Evolutionary conservation across 495 filamentous ascomycete species (phyloP).

Genomic region (Penicillium atrosanguineum): DNA sequence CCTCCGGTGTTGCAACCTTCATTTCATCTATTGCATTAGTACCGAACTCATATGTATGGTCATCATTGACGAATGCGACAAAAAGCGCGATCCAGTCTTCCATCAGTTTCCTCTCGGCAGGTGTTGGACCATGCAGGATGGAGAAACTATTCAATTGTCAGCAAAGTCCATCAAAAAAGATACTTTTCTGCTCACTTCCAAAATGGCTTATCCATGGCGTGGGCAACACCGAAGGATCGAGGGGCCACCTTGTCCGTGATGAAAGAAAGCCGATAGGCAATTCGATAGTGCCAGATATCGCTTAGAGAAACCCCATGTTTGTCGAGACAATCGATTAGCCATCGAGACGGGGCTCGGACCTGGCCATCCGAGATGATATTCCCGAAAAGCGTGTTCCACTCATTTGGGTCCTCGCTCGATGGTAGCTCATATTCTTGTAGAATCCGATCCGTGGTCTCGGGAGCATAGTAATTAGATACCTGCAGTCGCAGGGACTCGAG

Average conservation of each 20-base stretch:
- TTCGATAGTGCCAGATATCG: conserved; percentile 28
- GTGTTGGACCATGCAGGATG: conserved; percentile 26
- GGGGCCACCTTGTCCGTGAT: conserved; percentile 27
- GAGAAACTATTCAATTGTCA: conserved; percentile 15
- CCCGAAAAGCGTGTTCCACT: conserved; percentile 46
- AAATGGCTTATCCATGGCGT: conserved; percentile 28
- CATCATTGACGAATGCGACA: conserved; percentile 24
- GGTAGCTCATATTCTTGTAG: conserved; percentile 36
- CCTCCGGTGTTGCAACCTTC: conserved; percentile 21
- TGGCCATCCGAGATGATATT: conserved; percentile 49
- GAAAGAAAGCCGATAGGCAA: conserved; percentile 27
- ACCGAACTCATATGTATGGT: conserved; percentile 14
- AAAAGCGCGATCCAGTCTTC: conserved; percentile 25
- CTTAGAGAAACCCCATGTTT: conserved; percentile 17
- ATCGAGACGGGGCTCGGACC: conserved; percentile 32
- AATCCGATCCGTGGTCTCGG: conserved; percentile 29
- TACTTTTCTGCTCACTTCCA: conserved; percentile 24
- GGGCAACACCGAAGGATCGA: conserved; percentile 20
- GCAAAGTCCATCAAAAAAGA: no score
- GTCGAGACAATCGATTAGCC: conserved; percentile 19
- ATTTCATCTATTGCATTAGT: conserved; percentile 22
- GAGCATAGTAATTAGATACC: conserved; percentile 46
- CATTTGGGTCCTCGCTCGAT: conserved; percentile 16
- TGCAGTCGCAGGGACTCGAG: conserved; percentile 32
- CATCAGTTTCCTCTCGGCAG: conserved; percentile 19